Conservation (phyloP, 345 rosid species). For the Garcia nutans region DNA sequence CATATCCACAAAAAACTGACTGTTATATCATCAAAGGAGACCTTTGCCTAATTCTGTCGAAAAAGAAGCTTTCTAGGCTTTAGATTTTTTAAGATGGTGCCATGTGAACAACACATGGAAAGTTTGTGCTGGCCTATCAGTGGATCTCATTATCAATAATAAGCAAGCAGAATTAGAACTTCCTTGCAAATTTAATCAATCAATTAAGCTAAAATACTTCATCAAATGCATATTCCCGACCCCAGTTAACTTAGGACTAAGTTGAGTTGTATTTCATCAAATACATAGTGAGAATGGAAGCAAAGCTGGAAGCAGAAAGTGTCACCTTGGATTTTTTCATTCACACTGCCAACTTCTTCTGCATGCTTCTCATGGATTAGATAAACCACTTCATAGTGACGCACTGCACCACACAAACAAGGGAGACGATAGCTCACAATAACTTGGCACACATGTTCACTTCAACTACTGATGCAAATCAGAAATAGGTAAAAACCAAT, state of each 20-base stretch:
- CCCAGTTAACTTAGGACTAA: too few species aligned
- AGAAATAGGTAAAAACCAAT: neutral
- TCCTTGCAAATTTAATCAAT: too few species aligned
- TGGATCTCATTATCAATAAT: neutral
- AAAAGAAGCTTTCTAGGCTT: neutral
- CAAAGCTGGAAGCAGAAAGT: neutral
- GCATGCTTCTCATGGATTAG: slow-evolving; percentile 84
- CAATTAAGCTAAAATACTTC: neutral
- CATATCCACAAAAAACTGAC: too few species aligned
- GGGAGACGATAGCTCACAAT: neutral
- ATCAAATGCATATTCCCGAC: too few species aligned
- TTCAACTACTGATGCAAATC: neutral
- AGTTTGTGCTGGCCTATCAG: neutral
- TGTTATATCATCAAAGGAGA: neutral
- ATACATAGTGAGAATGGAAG: neutral
- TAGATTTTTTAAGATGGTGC: neutral
- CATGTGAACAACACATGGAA: neutral
- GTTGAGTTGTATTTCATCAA: too few species aligned
- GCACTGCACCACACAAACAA: slow-evolving; percentile 48
- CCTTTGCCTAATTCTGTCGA: neutral
- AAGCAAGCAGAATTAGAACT: neutral
- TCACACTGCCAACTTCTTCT: slow-evolving; percentile 66
- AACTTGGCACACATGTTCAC: neutral
- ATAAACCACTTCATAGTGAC: slow-evolving; percentile 94
- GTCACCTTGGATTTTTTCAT: slow-evolving; percentile 86